Evolutionary conservation across 202 grass and related monocot genomes (phyloP), one percentile per base, ranked within the genome.

Genomic region (Digitaria exilis): DNA sequence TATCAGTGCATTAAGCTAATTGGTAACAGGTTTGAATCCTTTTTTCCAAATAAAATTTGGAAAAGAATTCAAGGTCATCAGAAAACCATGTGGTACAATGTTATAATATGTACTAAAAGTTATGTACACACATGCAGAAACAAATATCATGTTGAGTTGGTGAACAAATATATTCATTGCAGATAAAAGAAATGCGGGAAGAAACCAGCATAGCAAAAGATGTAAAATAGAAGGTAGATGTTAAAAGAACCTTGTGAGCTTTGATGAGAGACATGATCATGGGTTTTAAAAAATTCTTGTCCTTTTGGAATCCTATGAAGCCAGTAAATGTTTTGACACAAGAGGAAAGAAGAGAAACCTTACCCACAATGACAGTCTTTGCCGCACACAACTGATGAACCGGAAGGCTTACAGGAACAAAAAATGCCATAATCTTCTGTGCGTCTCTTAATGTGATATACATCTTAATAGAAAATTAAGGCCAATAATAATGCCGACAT

Each of bases 331-430:
- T 30, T 71, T 67, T 80, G 45, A 66, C 14, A 65, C 28, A 28
- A 28, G 63, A 34, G 32, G 7, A 56, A 18, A 26, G 51, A 65
- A 49, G 26, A 67, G 54, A 77, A 73, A 74, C 9, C 84, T 88
- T 82, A 98, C 96, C 90, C 87, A 81, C 96, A 98, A 62, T 95
- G 93, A 75, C 96, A 98, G 80, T 98, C 91, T 83, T 83, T 92
- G 56, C 84, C 96, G 84, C 93, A 98, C 41, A 42, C 58, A 78
- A 70, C 85, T 58, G 78, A 57, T 78, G 89, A 93, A 89, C 71
- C 89, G 48, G 81, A 85, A 80, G 89, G 82, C 57, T 74, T 78
- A 67, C 93, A 98, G 14, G 83, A 86, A 86, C 96, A 98, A 65
- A 91, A 92, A 28, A 98, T 95, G 28, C 96, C 96, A 79, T 98